A percentile compares a stretch with the other conserved stretches of the same genome.
Evolutionary conservation across 352 stramenopile species (phyloP).

Genomic region (Phytophthora parvispora): DNA sequence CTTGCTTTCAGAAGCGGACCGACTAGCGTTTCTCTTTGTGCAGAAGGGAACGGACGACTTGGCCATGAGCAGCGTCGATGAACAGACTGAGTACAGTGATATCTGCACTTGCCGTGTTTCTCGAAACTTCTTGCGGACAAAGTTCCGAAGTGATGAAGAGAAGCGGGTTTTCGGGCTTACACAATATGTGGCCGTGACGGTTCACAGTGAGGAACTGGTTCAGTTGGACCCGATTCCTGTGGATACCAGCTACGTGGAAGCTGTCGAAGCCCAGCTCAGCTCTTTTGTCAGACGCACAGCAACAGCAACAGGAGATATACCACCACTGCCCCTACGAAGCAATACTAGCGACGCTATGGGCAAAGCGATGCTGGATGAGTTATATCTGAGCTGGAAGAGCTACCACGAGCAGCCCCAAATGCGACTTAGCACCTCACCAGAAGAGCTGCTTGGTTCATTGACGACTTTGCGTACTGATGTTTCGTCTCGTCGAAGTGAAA

Average conservation of each 20-base stretch:
- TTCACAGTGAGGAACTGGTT: constrained; percentile 1
- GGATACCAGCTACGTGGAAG: constrained; percentile 18
- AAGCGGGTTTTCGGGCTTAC: constrained; percentile 10
- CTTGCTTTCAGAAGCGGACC: constrained; percentile 32
- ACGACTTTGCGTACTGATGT: constrained; percentile 29
- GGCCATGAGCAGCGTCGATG: constrained; percentile 10
- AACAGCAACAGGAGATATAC: neutral
- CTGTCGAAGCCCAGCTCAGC: constrained; percentile 17
- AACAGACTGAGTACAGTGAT: constrained; percentile 23
- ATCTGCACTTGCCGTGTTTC: constrained; percentile 17
- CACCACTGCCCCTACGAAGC: constrained; percentile 31
- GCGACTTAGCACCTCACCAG: constrained; percentile 2
- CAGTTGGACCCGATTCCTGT: constrained; percentile 13
- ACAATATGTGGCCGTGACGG: neutral
- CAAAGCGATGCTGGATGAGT: constrained; percentile 44
- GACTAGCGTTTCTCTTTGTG: constrained; percentile 50
- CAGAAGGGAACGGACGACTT: neutral
- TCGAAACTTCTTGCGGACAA: constrained; percentile 29
- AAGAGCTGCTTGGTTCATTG: constrained; percentile 11
- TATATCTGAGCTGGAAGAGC: constrained; percentile 50
- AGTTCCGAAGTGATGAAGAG: constrained; percentile 29
- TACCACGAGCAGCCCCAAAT: constrained; percentile 34
- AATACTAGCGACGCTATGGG: constrained; percentile 37
- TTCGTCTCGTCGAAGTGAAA: constrained; percentile 5
- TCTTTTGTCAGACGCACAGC: constrained; percentile 14